Evolutionary conservation across 2,329 filamentous ascomycete species (phyloP), one percentile per base, ranked within the genome.

Genomic region (Fusarium miscanthi): DNA sequence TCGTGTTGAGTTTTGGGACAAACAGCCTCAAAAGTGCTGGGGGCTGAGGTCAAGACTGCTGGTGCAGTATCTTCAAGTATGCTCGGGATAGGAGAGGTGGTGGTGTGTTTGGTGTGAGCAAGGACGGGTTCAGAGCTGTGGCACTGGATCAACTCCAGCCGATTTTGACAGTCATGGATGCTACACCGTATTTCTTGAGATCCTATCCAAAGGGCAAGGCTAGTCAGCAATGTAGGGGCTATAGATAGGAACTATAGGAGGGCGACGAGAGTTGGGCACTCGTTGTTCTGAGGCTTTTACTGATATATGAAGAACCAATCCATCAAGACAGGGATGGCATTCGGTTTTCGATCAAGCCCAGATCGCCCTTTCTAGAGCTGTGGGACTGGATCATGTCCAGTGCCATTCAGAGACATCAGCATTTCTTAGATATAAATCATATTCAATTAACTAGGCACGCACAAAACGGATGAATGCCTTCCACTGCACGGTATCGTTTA

Each of bases 191-290:
- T 51, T 66, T 38, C 42, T 40, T 38, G 41, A 35, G 52, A n/a
- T 57, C 23, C 35, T 31, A 57, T 31, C 14, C 33, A 21, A 31
- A n/a, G 46, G 41, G 23, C 38, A 37, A 43, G 56, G 30, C 23
- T 58, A 49, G 58, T 54, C 37, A 57, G 33, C 37, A 49, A 49
- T 53, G 49, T 58, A 64, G 57, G 56, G 46, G 25, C 51, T 65
- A 60, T 60, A 68, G 48, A 64, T 33, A 42, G 25, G 17, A 63
- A 41, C 48, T 72, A 65, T 60, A 59, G 59, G 51, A 57, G 23
- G 54, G 59, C 46, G 31, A 64, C 30, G 30, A 42, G 31, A 63
- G 61, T 46, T 49, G 41, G 54, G 45, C 37, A 25, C 43, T 67
- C 53, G 31, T 35, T 58, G 31, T 58, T n/a, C 42, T 41, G 33